Base-by-base conservation (phyloP, 192 early-diverging fungal genomes). In the Linnemannia zychae region DNA sequence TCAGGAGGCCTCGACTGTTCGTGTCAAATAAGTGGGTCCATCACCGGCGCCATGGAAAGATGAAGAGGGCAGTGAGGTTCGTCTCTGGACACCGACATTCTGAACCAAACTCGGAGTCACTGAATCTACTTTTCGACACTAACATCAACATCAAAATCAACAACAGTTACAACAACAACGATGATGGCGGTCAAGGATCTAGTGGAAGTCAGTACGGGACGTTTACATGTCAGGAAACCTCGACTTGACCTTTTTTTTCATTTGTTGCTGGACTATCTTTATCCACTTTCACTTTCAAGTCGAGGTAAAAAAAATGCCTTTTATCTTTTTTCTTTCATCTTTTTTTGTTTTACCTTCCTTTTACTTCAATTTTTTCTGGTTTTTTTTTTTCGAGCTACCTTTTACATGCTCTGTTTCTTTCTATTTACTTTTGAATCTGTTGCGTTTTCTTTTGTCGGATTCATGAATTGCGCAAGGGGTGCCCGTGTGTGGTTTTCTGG, bases 381-480 rank as follows among this genome's bases (percentile, higher is more conserved):
- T 46, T 67, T 60, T 60, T 71, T 72, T 65, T 60, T 9, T 44
- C 40, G 11, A 31, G 33, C 20, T n/a, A 28, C 49, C 18, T 50
- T 44, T 74, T 69, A 22, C 44, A 0, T 40, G 37, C 24, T 74
- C 67, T 37, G 24, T 57, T 40, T 70, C 52, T 16, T 52, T 38
- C 34, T 67, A 33, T 57, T 47, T 68, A 40, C 31, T 48, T 33
- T 44, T 46, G 49, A 50, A 52, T 70, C 16, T 15, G 57, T 33
- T 74, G 73, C 24, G 66, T 57, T 52, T 44, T 44, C 40, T 57
- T 52, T 57, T 75, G 49, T 50, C 66, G 77, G 57, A 65, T 71
- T 73, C 65, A 57, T 52, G 83, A 74, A 71, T 79, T 53, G 74
- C 74, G 74, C 44, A 85, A 85, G 83, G 83, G 83, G 83, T 85